A percentile compares a stretch with the other conserved stretches of the same genome.
phyloP scores from a whole-genome alignment of 2,329 filamentous ascomycete genomes.

The Curvularia lunata region DNA sequence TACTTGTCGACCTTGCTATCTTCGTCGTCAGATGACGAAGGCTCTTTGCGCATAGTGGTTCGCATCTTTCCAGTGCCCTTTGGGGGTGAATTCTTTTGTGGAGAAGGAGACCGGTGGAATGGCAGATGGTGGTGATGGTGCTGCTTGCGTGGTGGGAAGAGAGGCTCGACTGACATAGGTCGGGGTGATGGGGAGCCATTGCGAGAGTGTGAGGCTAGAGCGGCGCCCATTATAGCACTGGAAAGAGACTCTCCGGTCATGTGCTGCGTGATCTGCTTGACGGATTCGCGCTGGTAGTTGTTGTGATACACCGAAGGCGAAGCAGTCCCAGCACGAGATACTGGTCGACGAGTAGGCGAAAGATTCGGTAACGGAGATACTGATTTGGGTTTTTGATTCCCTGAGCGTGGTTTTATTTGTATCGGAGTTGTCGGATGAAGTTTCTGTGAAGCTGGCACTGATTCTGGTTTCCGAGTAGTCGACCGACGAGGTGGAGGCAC shows the following conservation, averaged over 20 bases:
- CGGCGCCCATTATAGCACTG: slow-evolving; percentile 76
- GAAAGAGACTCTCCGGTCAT: slow-evolving; percentile 70
- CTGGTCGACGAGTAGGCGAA: slow-evolving; percentile 25
- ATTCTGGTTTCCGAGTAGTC: slow-evolving; percentile 21
- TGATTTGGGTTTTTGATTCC: slow-evolving; percentile 37
- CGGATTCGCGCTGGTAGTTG: slow-evolving; percentile 48
- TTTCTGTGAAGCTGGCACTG: slow-evolving; percentile 11
- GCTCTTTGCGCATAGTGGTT: slow-evolving; percentile 68
- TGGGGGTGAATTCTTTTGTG: slow-evolving; percentile 41
- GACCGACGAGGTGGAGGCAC: slow-evolving; percentile 48
- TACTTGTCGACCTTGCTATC: slow-evolving; percentile 62
- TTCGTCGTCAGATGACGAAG: slow-evolving; percentile 53
- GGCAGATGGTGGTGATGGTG: slow-evolving; percentile 45
- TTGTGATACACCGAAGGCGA: slow-evolving; percentile 46
- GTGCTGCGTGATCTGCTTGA: slow-evolving; percentile 52
- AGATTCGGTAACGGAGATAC: slow-evolving; percentile 30
- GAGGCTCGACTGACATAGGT: slow-evolving; percentile 42
- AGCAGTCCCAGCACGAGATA: slow-evolving; percentile 31
- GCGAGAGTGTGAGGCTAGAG: slow-evolving; percentile 68
- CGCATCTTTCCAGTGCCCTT: slow-evolving; percentile 62
- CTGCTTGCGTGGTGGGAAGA: slow-evolving; percentile 51
- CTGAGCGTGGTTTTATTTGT: slow-evolving; percentile 44
- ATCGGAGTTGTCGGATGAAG: slow-evolving; percentile 26
- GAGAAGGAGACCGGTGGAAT: slow-evolving; percentile 50
- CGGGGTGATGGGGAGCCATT: slow-evolving; percentile 50